A percentile compares a stretch with the other conserved stretches of the same genome.
These are phyloP conservation scores for Ramularia collo-cygni DNA, from an alignment of 2,329 filamentous ascomycete genomes.

Conservation along the genomic window DNA sequence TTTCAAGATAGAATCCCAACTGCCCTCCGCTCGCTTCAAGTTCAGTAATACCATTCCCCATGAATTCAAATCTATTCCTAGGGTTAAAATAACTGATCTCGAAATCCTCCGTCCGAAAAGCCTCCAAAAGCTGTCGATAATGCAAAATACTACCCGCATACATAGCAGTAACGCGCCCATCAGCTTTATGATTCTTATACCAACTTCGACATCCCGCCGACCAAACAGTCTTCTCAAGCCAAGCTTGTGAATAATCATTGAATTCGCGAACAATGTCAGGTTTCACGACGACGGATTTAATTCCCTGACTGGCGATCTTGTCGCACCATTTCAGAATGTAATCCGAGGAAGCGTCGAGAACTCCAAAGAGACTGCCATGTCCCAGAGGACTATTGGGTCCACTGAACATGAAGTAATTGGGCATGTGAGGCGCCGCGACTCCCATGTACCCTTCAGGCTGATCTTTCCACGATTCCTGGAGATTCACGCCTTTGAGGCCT, in stretches of 20 bases:
- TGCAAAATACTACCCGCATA: constrained; percentile 12
- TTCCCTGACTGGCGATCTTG: constrained; percentile 11
- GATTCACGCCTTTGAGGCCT: constrained; percentile 27
- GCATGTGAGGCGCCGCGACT: constrained; percentile 20
- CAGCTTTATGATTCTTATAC: constrained; percentile 44
- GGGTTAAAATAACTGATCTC: constrained; percentile 7
- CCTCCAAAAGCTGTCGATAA: constrained; percentile 9
- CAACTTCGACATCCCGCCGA: constrained; percentile 46
- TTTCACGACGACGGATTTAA: constrained; percentile 37
- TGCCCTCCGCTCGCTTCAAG: constrained; percentile 6
- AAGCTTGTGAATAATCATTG: constrained; percentile 40
- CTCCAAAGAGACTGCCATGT: constrained; percentile 7
- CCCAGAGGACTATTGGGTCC: constrained; percentile 12
- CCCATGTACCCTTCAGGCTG: constrained; percentile 20
- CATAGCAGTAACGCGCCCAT: constrained; percentile 27
- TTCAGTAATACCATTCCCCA: constrained; percentile 10
- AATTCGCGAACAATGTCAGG: constrained; percentile 43
- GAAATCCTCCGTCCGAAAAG: constrained; percentile 9
- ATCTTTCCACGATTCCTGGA: constrained; percentile 4
- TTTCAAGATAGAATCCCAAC: constrained; percentile 19
- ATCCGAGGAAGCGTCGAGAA: constrained; percentile 6
- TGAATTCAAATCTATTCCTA: constrained; percentile 9
- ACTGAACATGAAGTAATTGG: constrained; percentile 22
- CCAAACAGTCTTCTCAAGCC: constrained; percentile 46
- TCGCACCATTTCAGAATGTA: constrained; percentile 14